Evolutionary conservation across 2,329 filamentous ascomycete genomes (phyloP), one percentile per base, ranked within the genome.

Genomic region (Reticulascus tulasneorum): DNA sequence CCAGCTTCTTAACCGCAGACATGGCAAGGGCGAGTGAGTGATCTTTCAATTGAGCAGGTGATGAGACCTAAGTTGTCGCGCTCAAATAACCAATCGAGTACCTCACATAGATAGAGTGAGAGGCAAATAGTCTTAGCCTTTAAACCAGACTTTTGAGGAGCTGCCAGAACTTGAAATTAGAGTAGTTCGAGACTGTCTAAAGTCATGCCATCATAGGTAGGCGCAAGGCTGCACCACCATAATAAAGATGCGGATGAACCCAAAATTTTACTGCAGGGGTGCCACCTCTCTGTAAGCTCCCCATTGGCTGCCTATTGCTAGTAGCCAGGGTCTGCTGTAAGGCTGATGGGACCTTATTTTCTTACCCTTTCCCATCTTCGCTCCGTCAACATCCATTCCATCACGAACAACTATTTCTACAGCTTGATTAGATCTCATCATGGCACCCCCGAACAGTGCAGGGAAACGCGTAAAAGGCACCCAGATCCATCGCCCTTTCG

Each of bases 1-100:
- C 81, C 27, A 98, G 71, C 63, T 80, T 84, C 66, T 89, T 95
- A 38, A 79, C 69, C 9, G 74, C 69, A 35, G 73, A 65, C 62
- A 79, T 77, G 62, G 57, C 65, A 53, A 43, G 38, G 20, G 16
- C 26, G 19, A 11, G 19, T 30, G 24, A 12, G 23, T 25, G 23
- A n/a, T n/a, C n/a, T n/a, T n/a, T n/a, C n/a, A n/a, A n/a, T n/a
- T n/a, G n/a, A n/a, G n/a, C n/a, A n/a, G 38, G 45, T 46, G 42
- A 33, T 44, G 35, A 32, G 43, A 45, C 28, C 28, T 17, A 23
- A 16, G 15, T 20, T 26, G 12, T 20, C 26, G 9, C 36, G 23
- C 26, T 31, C 13, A 9, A 8, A n/a, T n/a, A n/a, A n/a, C n/a
- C n/a, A n/a, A n/a, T n/a, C n/a, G n/a, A n/a, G n/a, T n/a, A n/a